Conservation (phyloP, 768 basidiomycete genomes). For the Boletus huronensis region DNA sequence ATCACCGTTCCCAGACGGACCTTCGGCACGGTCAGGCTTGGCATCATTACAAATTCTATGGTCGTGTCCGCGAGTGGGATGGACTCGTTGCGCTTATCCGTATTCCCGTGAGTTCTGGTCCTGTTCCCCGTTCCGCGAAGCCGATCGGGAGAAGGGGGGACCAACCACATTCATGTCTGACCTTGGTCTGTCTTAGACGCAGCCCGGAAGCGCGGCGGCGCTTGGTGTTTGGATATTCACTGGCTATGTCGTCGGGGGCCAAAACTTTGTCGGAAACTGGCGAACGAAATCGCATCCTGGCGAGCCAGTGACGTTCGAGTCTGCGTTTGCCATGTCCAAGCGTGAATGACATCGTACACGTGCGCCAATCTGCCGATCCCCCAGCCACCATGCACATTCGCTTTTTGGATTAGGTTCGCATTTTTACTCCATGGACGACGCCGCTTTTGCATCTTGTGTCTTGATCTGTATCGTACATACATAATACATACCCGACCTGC, state of each 20-base stretch:
- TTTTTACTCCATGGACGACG: constrained; percentile 8
- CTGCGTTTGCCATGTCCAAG: constrained; percentile 59
- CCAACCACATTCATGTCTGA: constrained; percentile 2
- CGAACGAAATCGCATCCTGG: constrained; percentile 37
- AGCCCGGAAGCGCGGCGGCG: neutral
- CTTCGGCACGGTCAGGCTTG: constrained; percentile 44
- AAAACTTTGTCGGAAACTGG: constrained; percentile 74
- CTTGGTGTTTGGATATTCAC: constrained; percentile 49
- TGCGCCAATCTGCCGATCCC: neutral
- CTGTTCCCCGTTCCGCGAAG: neutral
- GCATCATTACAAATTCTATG: constrained; percentile 46
- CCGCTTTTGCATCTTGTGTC: constrained; percentile 5
- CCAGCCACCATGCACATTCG: too few species aligned
- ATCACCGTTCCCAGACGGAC: constrained; percentile 41
- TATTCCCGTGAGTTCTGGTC: constrained; percentile 29
- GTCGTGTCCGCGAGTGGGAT: constrained; percentile 57
- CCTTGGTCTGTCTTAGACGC: constrained; percentile 3
- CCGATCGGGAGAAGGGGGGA: neutral
- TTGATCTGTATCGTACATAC: constrained; percentile 12
- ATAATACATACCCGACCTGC: neutral
- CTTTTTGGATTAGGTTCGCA: neutral
- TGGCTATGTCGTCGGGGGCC: constrained; percentile 64
- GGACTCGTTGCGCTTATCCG: constrained; percentile 54
- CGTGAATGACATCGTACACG: constrained; percentile 27
- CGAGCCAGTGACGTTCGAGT: constrained; percentile 50